A percentile compares a stretch with the other conserved stretches of the same genome.
Evolutionary conservation across 441 rosid genomes (phyloP).

Genomic region (Viola pubescens): DNA sequence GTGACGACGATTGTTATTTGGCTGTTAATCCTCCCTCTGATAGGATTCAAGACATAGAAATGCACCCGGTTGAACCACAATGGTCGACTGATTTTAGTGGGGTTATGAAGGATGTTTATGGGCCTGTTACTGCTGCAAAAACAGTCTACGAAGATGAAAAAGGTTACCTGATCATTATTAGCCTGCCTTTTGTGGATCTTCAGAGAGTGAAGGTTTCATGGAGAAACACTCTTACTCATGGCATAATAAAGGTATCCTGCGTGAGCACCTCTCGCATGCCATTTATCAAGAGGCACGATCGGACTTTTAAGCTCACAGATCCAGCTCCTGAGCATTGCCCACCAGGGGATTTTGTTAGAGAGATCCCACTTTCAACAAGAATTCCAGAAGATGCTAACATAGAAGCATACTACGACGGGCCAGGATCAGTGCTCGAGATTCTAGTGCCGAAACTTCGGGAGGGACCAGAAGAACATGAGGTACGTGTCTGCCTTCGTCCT

Average conservation of each 20-base stretch:
- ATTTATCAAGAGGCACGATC: constrained; percentile 47
- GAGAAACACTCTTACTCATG: constrained; percentile 46
- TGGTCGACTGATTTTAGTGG: constrained; percentile 52
- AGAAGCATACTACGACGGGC: constrained; percentile 57
- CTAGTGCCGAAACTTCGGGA: constrained; percentile 54
- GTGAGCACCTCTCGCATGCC: constrained; percentile 50
- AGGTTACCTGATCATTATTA: constrained; percentile 46
- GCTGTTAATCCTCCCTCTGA: constrained; percentile 33
- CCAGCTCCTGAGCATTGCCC: constrained; percentile 72
- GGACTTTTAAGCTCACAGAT: constrained; percentile 65
- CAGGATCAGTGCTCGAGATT: constrained; percentile 53
- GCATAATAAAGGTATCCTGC: constrained; percentile 56
- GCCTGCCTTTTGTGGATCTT: constrained; percentile 55
- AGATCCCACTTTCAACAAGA: constrained; percentile 48
- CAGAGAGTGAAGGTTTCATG: constrained; percentile 58
- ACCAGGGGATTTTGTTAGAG: constrained; percentile 59
- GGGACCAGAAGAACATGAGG: constrained; percentile 74
- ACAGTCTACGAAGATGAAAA: constrained; percentile 50
- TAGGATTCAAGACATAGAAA: constrained; percentile 39
- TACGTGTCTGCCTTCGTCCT: constrained; percentile 57
- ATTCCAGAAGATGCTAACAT: constrained; percentile 63
- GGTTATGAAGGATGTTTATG: constrained; percentile 49
- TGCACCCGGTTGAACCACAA: constrained; percentile 31
- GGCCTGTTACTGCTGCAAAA: constrained; percentile 60
- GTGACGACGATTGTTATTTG: constrained; percentile 37